Conservation (phyloP, 2,329 filamentous ascomycete genomes). For the Chrysosphaeria jannelii region DNA sequence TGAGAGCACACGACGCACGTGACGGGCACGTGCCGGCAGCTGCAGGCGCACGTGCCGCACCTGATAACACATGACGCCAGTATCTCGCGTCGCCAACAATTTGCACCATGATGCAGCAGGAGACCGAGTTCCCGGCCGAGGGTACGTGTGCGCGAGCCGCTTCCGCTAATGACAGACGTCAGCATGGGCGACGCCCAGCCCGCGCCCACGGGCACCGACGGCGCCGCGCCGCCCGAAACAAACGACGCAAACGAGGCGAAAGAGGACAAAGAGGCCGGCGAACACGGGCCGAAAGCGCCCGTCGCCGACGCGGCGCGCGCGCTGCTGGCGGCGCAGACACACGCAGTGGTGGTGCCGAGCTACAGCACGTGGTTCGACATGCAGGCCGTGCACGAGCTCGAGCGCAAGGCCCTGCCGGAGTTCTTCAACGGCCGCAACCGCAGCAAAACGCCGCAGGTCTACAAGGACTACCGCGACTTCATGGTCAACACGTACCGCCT, state of each 20-base stretch:
- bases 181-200: slow-evolving; percentile 1
- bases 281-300: slow-evolving; percentile 43
- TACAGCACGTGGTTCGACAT: slow-evolving; percentile 99
- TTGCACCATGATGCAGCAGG: too few species aligned
- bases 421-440: slow-evolving; percentile 97
- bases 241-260: neutral
- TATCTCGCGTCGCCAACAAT: too few species aligned
- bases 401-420: slow-evolving; percentile 82
- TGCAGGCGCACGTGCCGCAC: too few species aligned
- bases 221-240: slow-evolving; percentile 2
- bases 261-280: slow-evolving; percentile 2
- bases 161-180: slow-evolving; percentile 1
- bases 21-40: too few species aligned
- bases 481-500: slow-evolving; percentile 99
- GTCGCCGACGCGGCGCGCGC: slow-evolving; percentile 68
- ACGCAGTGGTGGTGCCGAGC: slow-evolving; percentile 85
- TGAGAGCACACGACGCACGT: slow-evolving; percentile 48
- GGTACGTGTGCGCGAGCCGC: too few species aligned
- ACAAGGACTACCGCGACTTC: slow-evolving; percentile 97
- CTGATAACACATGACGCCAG: too few species aligned
- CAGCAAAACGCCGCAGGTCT: slow-evolving; percentile 89
- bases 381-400: slow-evolving; percentile 68
- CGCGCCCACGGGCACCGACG: slow-evolving; percentile 2
- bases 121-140: too few species aligned
- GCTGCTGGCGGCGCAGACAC: slow-evolving; percentile 76